Evolutionary conservation across 2,329 filamentous ascomycete species (phyloP).

Genomic region (Aspergillus sp.): DNA sequence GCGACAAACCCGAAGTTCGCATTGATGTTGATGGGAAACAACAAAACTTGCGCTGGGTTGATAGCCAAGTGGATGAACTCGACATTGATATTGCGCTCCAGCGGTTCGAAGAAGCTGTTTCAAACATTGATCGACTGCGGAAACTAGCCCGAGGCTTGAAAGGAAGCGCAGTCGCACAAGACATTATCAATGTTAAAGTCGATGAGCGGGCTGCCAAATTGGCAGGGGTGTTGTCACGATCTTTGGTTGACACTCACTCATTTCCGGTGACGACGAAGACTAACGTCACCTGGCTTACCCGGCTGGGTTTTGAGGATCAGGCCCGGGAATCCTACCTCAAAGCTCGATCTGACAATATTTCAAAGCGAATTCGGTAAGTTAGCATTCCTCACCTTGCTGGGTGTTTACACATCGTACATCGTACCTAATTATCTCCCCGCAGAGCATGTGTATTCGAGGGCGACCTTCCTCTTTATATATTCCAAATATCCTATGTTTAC

Average conservation of each 20-base stretch:
- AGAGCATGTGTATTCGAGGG: slow-evolving; percentile 96
- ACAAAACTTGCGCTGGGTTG: slow-evolving; percentile 93
- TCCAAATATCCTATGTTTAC: slow-evolving; percentile 92
- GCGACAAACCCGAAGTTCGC: slow-evolving; percentile 70
- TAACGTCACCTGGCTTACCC: slow-evolving; percentile 79
- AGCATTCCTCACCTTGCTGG: neutral
- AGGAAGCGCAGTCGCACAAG: slow-evolving; percentile 82
- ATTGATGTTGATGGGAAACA: slow-evolving; percentile 97
- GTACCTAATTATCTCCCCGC: slow-evolving; percentile 24
- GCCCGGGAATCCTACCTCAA: slow-evolving; percentile 84
- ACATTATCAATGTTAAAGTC: slow-evolving; percentile 88
- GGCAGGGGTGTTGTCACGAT: slow-evolving; percentile 72
- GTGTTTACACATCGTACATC: neutral
- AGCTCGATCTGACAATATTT: slow-evolving; percentile 74
- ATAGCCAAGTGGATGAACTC: slow-evolving; percentile 90
- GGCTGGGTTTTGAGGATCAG: slow-evolving; percentile 85
- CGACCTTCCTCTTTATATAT: slow-evolving; percentile 88
- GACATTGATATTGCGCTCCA: slow-evolving; percentile 95
- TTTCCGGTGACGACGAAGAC: slow-evolving; percentile 75
- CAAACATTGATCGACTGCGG: slow-evolving; percentile 80
- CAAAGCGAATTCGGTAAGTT: slow-evolving; percentile 76
- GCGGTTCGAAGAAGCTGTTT: slow-evolving; percentile 80
- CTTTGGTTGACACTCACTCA: slow-evolving; percentile 74
- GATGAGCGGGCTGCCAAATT: slow-evolving; percentile 79
- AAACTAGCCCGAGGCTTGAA: slow-evolving; percentile 76